Evolutionary conservation across 129 eudicot species (phyloP), one percentile per base, ranked within the genome.

Genomic region (Dittrichia graveolens): DNA sequence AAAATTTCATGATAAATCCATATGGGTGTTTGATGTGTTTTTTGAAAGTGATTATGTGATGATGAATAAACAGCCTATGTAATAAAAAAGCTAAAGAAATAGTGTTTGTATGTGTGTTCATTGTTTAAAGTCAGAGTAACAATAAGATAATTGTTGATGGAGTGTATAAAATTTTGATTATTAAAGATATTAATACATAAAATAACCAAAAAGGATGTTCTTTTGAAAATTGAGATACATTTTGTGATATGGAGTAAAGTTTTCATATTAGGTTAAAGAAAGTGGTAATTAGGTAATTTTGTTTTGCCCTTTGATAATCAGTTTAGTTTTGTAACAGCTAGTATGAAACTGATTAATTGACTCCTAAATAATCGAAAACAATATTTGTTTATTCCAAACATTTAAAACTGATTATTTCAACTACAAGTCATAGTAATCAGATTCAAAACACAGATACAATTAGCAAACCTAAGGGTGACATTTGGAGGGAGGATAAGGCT

Each of bases 401-500:
- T 16, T 24, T 38, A 56, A 56, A 24, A 24, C 62, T 4, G 62
- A 56, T 56, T 56, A 56, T 3, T 9, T 38, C 34, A 24, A 19
- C n/a, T 24, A 19, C n/a, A 56, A 19, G 62, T 56, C 37, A 56
- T 6, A 31, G 14, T 18, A 19, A 16, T 54, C 60, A 54, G 37
- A 54, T 58, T 58, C 15, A 10, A 58, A 1, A 34, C 3, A 18
- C 44, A 12, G 65, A 59, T 52, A 55, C 57, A 37, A 63, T 47
- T 68, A 44, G 75, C 85, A 60, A 58, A 91, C 97, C 97, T 81
- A 55, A 92, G 83, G 75, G 80, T 92, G 82, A 92, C 88, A 78
- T 89, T 83, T 43, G 75, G 79, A 53, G 91, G 92, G 67, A 80
- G 47, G 65, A 6, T 42, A 61, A 60, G 38, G 74, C 48, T 83